These are phyloP conservation scores for Leonotis leonurus DNA, from an alignment of 257 asterid species.

Conservation along the genomic window DNA sequence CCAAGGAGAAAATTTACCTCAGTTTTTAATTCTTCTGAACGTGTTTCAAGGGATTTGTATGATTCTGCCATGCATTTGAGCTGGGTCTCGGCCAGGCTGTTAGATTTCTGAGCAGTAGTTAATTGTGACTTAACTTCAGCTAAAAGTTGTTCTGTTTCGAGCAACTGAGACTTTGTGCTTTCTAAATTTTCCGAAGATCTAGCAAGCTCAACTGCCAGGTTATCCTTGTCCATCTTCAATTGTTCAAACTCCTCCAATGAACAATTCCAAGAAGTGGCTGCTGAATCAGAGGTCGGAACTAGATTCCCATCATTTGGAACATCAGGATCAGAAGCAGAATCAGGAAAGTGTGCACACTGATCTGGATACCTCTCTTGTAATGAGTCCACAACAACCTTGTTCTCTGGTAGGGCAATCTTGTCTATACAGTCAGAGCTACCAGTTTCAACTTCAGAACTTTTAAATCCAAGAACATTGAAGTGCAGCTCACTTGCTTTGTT, in stretches of 20 bases:
- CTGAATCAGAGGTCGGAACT: constrained; percentile 72
- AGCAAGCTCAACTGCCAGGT: constrained; percentile 54
- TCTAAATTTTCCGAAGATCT: constrained; percentile 49
- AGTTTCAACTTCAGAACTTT: constrained; percentile 61
- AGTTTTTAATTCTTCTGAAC: constrained; percentile 63
- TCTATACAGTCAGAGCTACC: constrained; percentile 75
- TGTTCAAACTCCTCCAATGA: constrained; percentile 81
- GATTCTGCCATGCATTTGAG: constrained; percentile 98
- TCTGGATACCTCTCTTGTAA: constrained; percentile 47
- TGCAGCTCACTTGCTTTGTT: constrained; percentile 62
- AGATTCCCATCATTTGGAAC: constrained; percentile 66
- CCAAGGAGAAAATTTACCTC: constrained; percentile 60
- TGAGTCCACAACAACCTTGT: constrained; percentile 44
- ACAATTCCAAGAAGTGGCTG: constrained; percentile 62
- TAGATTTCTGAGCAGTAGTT: constrained; percentile 61
- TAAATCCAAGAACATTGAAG: constrained; percentile 61
- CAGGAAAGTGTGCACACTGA: constrained; percentile 60
- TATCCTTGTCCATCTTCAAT: constrained; percentile 67
- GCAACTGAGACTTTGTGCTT: constrained; percentile 52
- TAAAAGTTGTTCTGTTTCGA: constrained; percentile 62
- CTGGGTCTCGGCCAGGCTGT: constrained; percentile 90
- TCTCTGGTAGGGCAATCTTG: constrained; percentile 84
- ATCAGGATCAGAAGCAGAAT: constrained; percentile 74
- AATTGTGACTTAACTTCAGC: constrained; percentile 81
- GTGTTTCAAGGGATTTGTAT: constrained; percentile 69